Evolutionary conservation across 176 grass and related monocot species (phyloP).

Genomic region (Saccharum officinarum): DNA sequence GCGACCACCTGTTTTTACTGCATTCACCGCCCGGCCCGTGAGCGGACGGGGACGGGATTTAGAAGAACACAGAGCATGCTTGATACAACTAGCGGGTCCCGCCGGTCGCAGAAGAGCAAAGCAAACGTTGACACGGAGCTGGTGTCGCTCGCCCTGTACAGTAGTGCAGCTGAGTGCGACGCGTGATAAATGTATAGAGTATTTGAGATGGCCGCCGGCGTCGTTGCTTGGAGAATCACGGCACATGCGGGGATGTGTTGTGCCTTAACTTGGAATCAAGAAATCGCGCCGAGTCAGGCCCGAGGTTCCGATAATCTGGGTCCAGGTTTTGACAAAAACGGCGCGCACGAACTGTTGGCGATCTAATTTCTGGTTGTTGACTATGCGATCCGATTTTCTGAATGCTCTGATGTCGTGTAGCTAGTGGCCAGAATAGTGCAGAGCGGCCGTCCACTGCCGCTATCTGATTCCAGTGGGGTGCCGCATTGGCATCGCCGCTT

Average conservation of each 20-base stretch:
- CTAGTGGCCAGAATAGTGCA: neutral
- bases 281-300: neutral
- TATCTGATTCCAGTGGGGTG: constrained; percentile 15
- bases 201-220: neutral
- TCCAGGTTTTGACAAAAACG: neutral
- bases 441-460: neutral
- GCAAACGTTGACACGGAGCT: constrained; percentile 19
- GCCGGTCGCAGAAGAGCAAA: neutral
- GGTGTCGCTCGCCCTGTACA: neutral
- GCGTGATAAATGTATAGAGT: neutral
- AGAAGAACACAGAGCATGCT: neutral
- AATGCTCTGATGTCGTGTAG: neutral
- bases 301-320: neutral
- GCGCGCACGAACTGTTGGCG: neutral
- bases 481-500: constrained; percentile 10
- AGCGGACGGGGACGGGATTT: too few species aligned
- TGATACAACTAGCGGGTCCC: neutral
- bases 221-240: constrained; percentile 17
- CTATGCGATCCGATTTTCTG: neutral
- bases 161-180: neutral
- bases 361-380: neutral
- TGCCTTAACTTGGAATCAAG: neutral
- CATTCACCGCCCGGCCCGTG: neutral
- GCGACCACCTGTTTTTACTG: neutral
- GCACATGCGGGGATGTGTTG: neutral